Evolutionary conservation across 2,329 filamentous ascomycete species (phyloP), one percentile per base, ranked within the genome.

Genomic region (Zasmidium cellare): DNA sequence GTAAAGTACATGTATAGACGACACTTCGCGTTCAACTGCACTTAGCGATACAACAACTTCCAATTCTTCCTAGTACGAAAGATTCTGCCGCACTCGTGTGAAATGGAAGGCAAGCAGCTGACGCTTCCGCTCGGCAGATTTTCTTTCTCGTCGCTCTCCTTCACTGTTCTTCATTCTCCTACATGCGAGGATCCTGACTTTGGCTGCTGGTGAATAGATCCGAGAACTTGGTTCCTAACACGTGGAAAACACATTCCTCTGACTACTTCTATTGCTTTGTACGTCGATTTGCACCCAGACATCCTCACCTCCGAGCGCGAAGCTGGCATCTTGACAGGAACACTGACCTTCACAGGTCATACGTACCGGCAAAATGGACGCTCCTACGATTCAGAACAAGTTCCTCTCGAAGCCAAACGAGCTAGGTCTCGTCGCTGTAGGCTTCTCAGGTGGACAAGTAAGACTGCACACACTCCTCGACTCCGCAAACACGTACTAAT

Each of bases 381-480:
- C 84, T 28, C 80, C 84, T 3, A 84, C 83, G 6, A 80, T 87
- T 61, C 72, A 79, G 50, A 82, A 85, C 60, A 92, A 89, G 72
- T 97, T 97, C 79, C 88, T 97, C 67, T 82, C 87, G 63, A 82
- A 87, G 71, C 84, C 87, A 28, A 83, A 90, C 71, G 87, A 97
- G 71, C 82, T 99, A 64, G 94, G 93, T 62, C 84, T 99, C 56
- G 91, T 97, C 38, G 92, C 93, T 51, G 94, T 97, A 38, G 93
- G 93, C 62, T 99, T 97, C 81, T 96, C 92, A 54, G 93, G 93
- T 65, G 94, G 94, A 57, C 94, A 97, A 86, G 92, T 94, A 86
- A 49, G 65, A 28, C 25, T 18, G 35, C 7, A 55, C 28, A 38
- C 23, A 14, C 9, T 9, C 9, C 20, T 22, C 41, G 16, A 22